A percentile compares a stretch with the other conserved stretches of the same genome.
phyloP scores from a whole-genome alignment of 805 yeast genomes.

The Wickerhamomyces chambardii region DNA sequence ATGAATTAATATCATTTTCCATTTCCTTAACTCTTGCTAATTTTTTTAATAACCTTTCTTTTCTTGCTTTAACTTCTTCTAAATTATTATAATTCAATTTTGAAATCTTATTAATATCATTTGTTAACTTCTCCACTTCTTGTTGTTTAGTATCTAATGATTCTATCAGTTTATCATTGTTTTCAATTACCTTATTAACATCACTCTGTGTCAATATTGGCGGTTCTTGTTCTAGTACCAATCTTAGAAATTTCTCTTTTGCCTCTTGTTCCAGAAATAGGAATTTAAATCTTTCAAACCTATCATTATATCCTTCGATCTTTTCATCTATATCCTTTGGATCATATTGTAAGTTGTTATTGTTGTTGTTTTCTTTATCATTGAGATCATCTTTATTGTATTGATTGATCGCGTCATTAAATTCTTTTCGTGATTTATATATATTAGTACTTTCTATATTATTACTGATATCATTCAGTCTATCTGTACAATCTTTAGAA shows the following conservation, averaged over 20 bases:
- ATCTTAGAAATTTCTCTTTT: slow-evolving; percentile 54
- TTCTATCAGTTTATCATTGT: slow-evolving; percentile 17
- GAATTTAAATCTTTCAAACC: slow-evolving; percentile 48
- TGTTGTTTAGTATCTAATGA: slow-evolving; percentile 19
- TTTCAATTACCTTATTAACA: slow-evolving; percentile 19
- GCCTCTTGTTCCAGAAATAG: slow-evolving; percentile 67
- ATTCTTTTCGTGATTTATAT: background rate
- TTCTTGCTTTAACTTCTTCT: background rate
- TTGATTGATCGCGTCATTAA: background rate
- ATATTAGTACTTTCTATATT: no score
- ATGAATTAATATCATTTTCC: no score
- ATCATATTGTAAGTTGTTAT: slow-evolving; percentile 4
- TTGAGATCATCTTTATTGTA: background rate
- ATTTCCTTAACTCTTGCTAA: no score
- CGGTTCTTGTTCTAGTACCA: slow-evolving; percentile 28
- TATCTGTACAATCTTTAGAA: no score
- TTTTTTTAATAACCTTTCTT: background rate
- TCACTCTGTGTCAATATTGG: slow-evolving; percentile 23
- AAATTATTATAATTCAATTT: background rate
- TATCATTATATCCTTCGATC: slow-evolving; percentile 26
- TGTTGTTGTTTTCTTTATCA: no score
- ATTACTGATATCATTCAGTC: background rate
- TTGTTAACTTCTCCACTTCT: slow-evolving; percentile 6
- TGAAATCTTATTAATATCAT: background rate
- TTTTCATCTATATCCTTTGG: slow-evolving; percentile 27